phyloP scores from a whole-genome alignment of 1,284 basidiomycete species.

The Amylostereum chailletii region DNA sequence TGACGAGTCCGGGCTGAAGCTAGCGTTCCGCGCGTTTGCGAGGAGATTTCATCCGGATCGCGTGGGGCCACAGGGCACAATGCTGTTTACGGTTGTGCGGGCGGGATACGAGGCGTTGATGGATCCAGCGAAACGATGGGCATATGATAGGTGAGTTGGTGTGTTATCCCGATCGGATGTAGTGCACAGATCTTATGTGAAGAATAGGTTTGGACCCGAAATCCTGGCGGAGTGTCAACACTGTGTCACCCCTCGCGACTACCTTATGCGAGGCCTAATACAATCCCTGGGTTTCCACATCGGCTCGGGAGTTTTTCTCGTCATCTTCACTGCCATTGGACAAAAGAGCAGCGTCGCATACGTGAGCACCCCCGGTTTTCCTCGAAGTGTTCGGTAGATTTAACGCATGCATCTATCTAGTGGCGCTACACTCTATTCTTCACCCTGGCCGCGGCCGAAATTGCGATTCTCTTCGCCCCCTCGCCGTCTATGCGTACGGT shows the following conservation, averaged over 20 bases:
- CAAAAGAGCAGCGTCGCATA: conserved; percentile 53
- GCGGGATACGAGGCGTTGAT: conserved; percentile 76
- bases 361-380: conserved; percentile 35
- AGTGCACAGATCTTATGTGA: no score
- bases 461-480: conserved; percentile 53
- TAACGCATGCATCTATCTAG: conserved; percentile 27
- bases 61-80: conserved; percentile 54
- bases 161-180: background rate
- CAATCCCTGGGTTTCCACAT: conserved; percentile 68
- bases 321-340: conserved; percentile 59
- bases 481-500: conserved; percentile 28
- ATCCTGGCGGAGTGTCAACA: conserved; percentile 55
- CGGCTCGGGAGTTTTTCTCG: conserved; percentile 47
- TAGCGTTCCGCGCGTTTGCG: conserved; percentile 70
- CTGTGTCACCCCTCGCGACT: conserved; percentile 62
- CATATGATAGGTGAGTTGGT: conserved; percentile 66
- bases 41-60: conserved; percentile 74
- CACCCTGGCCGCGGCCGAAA: conserved; percentile 49
- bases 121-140: conserved; percentile 73
- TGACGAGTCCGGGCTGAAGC: conserved; percentile 59
- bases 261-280: conserved; percentile 60
- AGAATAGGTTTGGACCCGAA: conserved; percentile 63
- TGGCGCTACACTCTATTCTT: conserved; percentile 71
- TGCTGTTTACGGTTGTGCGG: conserved; percentile 64
- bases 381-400: background rate